Evolutionary conservation across 116 monocot species (phyloP).

Genomic region (Phalaenopsis hybrid): DNA sequence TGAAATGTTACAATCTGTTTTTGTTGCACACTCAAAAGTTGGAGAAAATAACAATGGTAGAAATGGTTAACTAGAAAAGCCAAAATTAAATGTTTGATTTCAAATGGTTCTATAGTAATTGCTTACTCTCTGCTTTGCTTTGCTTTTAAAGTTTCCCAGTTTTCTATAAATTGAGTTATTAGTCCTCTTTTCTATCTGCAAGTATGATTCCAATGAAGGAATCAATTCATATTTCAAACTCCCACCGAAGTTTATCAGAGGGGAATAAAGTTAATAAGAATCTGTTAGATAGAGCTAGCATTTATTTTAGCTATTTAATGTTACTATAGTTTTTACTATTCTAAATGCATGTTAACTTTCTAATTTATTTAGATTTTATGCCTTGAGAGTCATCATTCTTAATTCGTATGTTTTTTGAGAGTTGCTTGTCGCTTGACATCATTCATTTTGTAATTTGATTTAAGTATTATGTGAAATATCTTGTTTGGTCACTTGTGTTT

Average conservation of each 20-base stretch:
- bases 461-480: neutral
- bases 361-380: neutral
- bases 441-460: neutral
- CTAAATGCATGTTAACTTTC: neutral
- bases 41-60: neutral
- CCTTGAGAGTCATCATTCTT: too few relatives aligned
- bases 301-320: neutral
- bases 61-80: conserved; percentile 1
- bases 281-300: neutral
- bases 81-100: neutral
- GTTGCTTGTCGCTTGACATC: neutral
- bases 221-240: neutral
- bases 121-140: neutral
- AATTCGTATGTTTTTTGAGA: neutral
- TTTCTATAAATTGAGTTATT: neutral
- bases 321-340: neutral
- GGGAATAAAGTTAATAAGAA: neutral
- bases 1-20: neutral
- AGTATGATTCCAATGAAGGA: neutral
- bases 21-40: neutral
- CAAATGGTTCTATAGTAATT: neutral
- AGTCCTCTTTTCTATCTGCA: neutral
- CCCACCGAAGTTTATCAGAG: neutral
- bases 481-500: neutral
- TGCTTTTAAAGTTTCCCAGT: neutral